These are phyloP conservation scores for Beverwykella pulmonaria DNA, from an alignment of 495 filamentous ascomycete genomes.

Conservation along the genomic window DNA sequence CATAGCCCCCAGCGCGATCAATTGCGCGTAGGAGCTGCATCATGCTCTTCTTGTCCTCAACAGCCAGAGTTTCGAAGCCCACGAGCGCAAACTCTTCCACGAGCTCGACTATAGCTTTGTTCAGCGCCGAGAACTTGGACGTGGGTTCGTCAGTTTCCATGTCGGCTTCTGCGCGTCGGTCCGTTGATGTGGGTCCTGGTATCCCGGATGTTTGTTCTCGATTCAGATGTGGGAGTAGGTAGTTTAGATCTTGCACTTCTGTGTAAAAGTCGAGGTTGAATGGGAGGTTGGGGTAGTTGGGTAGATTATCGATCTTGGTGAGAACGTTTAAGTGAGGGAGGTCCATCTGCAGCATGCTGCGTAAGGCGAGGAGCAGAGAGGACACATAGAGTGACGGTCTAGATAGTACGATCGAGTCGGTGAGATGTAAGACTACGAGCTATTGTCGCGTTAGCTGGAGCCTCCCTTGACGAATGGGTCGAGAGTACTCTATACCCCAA, in stretches of 20 bases:
- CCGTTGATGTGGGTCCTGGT: constrained; percentile 34
- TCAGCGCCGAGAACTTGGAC: constrained; percentile 76
- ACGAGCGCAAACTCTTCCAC: constrained; percentile 88
- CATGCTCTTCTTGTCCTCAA: constrained; percentile 96
- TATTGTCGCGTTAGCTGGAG: constrained; percentile 45
- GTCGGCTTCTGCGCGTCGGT: constrained; percentile 57
- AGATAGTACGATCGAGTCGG: constrained; percentile 88
- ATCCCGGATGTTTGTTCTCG: constrained; percentile 32
- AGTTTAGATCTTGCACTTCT: constrained; percentile 89
- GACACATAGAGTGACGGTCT: constrained; percentile 93
- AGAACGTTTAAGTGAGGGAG: constrained; percentile 93
- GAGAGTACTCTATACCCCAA: constrained; percentile 78
- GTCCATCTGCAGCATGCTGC: constrained; percentile 97
- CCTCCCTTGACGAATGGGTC: constrained; percentile 25
- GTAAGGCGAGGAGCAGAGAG: constrained; percentile 84
- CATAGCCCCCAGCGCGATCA: constrained; percentile 89
- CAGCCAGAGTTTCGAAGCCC: constrained; percentile 87
- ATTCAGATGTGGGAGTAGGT: constrained; percentile 78
- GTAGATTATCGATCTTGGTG: constrained; percentile 93
- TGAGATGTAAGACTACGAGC: constrained; percentile 87
- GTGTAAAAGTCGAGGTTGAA: constrained; percentile 97
- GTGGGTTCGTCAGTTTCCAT: constrained; percentile 45
- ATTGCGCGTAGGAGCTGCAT: constrained; percentile 83
- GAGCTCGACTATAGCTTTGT: constrained; percentile 81
- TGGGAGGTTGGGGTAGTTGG: constrained; percentile 75